Conservation (phyloP, 768 basidiomycete species). For the Lentinula sp. region DNA sequence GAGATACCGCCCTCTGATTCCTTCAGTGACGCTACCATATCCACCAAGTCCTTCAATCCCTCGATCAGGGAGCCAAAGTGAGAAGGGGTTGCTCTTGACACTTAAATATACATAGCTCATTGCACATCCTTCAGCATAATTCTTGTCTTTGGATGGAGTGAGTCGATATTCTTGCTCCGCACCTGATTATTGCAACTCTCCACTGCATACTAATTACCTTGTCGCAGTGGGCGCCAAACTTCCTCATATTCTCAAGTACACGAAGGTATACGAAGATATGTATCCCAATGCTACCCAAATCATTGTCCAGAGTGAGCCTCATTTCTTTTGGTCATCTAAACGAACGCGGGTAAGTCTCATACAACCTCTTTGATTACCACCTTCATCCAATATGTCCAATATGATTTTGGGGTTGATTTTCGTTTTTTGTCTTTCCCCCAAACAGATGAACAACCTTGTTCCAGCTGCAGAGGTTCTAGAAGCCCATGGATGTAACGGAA, state of each 20-base stretch:
- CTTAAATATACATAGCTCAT: not conserved
- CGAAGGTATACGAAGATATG: constrained; percentile 28
- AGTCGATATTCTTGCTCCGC: constrained; percentile 11
- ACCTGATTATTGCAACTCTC: not conserved
- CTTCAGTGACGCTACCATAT: too few species aligned
- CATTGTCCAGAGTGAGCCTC: constrained; percentile 28
- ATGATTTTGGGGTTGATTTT: not conserved
- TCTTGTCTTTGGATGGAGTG: constrained; percentile 43
- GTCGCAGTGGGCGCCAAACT: constrained; percentile 38
- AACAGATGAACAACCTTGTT: constrained; percentile 22
- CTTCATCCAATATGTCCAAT: not conserved
- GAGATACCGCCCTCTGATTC: too few species aligned
- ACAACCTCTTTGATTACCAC: not conserved
- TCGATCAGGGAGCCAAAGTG: not conserved
- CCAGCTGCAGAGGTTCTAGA: constrained; percentile 33
- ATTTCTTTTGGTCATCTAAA: constrained; percentile 28
- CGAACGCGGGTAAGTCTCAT: constrained; percentile 22
- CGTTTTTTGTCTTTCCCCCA: not conserved
- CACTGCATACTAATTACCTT: not conserved
- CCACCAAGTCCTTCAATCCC: too few species aligned
- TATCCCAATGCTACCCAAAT: constrained; percentile 39
- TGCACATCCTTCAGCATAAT: constrained; percentile 23
- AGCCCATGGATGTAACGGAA: constrained; percentile 26
- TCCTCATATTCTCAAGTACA: constrained; percentile 41
- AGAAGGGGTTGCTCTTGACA: not conserved